Percentiles rank a stretch among this genome's conserved stretches.
These are phyloP conservation scores for Exobasidium rhododendri DNA, from an alignment of 1,284 basidiomycete species.

Conservation along the genomic window DNA sequence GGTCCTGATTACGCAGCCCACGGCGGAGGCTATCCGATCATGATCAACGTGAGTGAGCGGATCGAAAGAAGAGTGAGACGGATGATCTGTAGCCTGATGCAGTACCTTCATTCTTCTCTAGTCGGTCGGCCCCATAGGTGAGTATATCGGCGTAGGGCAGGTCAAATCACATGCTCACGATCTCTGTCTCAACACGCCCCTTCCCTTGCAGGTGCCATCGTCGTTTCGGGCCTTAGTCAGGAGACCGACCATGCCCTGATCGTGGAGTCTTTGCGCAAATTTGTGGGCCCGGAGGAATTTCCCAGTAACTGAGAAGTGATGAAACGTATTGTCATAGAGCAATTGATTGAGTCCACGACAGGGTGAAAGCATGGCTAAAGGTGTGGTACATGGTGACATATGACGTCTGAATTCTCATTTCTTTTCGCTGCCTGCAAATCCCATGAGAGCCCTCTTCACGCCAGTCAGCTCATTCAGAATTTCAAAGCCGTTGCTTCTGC, in stretches of 20 bases:
- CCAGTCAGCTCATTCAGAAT: conserved; percentile 49
- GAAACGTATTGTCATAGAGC: too few relatives aligned
- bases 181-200: too few relatives aligned
- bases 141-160: too few relatives aligned
- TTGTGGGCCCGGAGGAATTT: neutral
- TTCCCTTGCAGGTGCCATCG: conserved; percentile 25
- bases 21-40: conserved; percentile 32
- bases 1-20: conserved; percentile 36
- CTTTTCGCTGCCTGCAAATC: conserved; percentile 18
- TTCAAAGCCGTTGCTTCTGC: conserved; percentile 47
- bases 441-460: conserved; percentile 36
- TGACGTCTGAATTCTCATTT: neutral
- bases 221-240: conserved; percentile 33
- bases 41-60: conserved; percentile 14
- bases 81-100: too few relatives aligned
- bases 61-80: too few relatives aligned
- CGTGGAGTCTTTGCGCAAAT: conserved; percentile 14
- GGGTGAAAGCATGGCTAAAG: neutral
- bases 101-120: too few relatives aligned
- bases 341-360: too few relatives aligned
- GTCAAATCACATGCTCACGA: too few relatives aligned
- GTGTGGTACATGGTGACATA: neutral
- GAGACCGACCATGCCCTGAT: conserved; percentile 33
- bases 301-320: too few relatives aligned
- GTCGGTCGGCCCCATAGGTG: neutral